Base-by-base conservation (phyloP, 176 grass and related monocot species). In the Tuctoria greenei region DNA sequence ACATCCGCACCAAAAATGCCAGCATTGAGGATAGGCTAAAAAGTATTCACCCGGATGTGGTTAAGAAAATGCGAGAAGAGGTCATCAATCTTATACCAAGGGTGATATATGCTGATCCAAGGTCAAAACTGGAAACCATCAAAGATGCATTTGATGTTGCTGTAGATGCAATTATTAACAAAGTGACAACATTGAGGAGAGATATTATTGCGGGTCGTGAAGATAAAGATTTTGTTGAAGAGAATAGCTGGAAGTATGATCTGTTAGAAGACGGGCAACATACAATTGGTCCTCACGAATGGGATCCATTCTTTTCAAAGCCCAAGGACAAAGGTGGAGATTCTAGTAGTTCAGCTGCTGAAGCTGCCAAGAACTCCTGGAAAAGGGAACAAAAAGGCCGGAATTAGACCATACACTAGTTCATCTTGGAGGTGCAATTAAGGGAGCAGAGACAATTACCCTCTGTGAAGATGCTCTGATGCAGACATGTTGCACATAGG, bases 231-330 rank as follows among this genome's bases (percentile, higher is more conserved):
- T 94, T 98, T 76, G 52, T 92, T 10, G 95, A 98, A 86, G 84
- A 98, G 73, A 92, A 92, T 41, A 98, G 89, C 68, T 98, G 95
- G 95, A 98, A 98, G 52, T 98, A 98, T 79, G 74, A 67, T 57
- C 76, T 98, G 63, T 78, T 98, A 65, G 86, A 98, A 61, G 86
- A 91, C 66, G 91, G 85, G 21, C 86, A 92, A 56, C 39, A 60
- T 50, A 88, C 75, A 39, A 64, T 92, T 41, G 91, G 95, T 31
- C 31, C 89, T 62, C 95, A 98, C 21, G 82, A 90, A 74, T 98
- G 95, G 95, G 95, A 98, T 85, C 95, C 95, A 5, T 98, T 94
- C 71, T 98, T 98, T 68, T 98, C 95, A 39, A 98, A 98, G 74
- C 89, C 86, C 45, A 94, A 98, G 81, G 91, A 91, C 61, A 88